Evolutionary conservation across 31 red algal species (phyloP).

Genomic region (Porphyra umbilicalis): DNA sequence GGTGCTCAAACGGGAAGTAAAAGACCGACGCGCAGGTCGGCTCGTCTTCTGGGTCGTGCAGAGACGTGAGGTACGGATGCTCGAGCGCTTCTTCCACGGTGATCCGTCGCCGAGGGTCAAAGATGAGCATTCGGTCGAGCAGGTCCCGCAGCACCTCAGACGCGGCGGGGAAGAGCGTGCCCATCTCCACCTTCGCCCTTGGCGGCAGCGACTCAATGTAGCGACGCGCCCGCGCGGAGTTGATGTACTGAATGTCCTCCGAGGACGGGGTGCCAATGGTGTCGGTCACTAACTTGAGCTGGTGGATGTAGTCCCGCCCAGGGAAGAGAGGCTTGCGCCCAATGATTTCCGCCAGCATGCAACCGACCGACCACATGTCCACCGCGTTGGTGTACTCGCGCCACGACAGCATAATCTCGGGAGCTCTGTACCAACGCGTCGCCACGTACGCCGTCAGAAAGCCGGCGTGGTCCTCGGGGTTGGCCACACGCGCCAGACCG

Average conservation of each 20-base stretch:
- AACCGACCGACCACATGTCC: conserved; percentile 91
- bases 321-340: conserved; percentile 68
- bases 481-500: conserved; percentile 60
- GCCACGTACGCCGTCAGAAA: conserved; percentile 70
- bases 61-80: conserved; percentile 62
- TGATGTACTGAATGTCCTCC: conserved; percentile 27
- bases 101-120: conserved; percentile 65
- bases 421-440: conserved; percentile 86
- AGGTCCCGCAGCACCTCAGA: conserved; percentile 35
- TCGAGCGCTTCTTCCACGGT: conserved; percentile 70
- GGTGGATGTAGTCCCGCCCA: conserved; percentile 45
- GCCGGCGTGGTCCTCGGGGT: conserved; percentile 25
- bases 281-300: conserved; percentile 59
- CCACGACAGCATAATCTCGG: conserved; percentile 71
- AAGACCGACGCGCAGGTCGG: conserved; percentile 24
- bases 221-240: conserved; percentile 7
- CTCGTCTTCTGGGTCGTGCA: conserved; percentile 56
- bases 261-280: conserved; percentile 32
- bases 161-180: conserved; percentile 37
- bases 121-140: conserved; percentile 64
- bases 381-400: conserved; percentile 57
- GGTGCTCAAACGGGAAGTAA: conserved; percentile 31
- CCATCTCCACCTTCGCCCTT: conserved; percentile 15
- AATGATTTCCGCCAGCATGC: conserved; percentile 81
- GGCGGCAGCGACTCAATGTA: conserved; percentile 42